Percentiles rank a stretch among this genome's conserved stretches.
These are phyloP conservation scores for Solanum tarijense DNA, from an alignment of 257 asterid species.

Conservation along the genomic window DNA sequence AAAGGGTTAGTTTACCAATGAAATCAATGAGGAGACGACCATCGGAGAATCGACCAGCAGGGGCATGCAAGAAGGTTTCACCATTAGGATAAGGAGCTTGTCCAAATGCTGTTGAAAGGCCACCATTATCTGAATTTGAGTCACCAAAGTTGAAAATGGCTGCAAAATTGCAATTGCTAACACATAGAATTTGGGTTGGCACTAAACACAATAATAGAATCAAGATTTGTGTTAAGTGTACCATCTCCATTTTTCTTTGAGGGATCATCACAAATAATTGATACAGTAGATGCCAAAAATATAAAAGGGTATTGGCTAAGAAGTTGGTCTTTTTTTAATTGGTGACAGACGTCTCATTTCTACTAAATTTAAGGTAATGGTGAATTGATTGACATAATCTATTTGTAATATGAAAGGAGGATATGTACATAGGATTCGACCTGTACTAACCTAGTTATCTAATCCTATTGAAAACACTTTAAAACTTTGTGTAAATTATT, in stretches of 20 bases:
- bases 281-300: background rate
- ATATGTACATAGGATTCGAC: background rate
- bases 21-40: constrained; percentile 67
- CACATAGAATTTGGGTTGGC: background rate
- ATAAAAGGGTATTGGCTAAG: too few species aligned
- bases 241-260: too few species aligned
- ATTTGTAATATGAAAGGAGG: too few species aligned
- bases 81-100: constrained; percentile 66
- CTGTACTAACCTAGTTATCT: background rate
- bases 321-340: too few species aligned
- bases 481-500: too few species aligned
- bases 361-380: background rate
- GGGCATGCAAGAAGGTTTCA: constrained; percentile 41
- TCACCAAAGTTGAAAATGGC: constrained; percentile 82
- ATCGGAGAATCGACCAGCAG: constrained; percentile 54
- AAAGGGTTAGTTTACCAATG: constrained; percentile 23
- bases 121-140: constrained; percentile 86
- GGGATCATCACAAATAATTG: background rate
- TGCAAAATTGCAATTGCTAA: constrained; percentile 40
- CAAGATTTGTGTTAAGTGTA: background rate
- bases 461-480: too few species aligned
- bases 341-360: background rate
- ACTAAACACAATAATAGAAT: background rate
- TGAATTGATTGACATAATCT: background rate
- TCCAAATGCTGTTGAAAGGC: constrained; percentile 61